These are phyloP conservation scores for Aspergillus heteromorphus DNA, from an alignment of 495 filamentous ascomycete species.

Conservation along the genomic window DNA sequence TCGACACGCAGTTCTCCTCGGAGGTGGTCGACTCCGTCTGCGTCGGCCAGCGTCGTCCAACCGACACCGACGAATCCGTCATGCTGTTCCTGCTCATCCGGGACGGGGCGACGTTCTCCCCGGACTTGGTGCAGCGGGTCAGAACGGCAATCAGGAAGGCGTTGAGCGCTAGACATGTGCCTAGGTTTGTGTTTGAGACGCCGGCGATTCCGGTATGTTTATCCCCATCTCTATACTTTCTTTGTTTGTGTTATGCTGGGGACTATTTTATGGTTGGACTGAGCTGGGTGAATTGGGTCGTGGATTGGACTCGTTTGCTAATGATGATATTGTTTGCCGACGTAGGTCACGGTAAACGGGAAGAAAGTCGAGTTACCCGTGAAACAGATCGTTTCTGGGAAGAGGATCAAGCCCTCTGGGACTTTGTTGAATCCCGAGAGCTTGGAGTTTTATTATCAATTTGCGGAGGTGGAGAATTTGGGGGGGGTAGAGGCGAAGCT, in stretches of 20 bases:
- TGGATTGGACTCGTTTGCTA: conserved; percentile 1
- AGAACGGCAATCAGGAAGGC: conserved; percentile 58
- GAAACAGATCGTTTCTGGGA: conserved; percentile 77
- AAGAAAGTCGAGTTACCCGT: conserved; percentile 85
- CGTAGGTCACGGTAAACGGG: conserved; percentile 70
- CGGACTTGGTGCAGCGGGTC: conserved; percentile 52
- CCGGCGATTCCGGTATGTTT: conserved; percentile 69
- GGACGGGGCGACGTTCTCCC: conserved; percentile 49
- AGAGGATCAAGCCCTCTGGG: conserved; percentile 66
- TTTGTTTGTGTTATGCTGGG: neutral
- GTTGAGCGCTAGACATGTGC: conserved; percentile 68
- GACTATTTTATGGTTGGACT: too few relatives aligned
- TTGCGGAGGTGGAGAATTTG: conserved; percentile 70
- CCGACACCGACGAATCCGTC: conserved; percentile 67
- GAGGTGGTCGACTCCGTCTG: conserved; percentile 63
- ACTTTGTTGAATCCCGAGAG: conserved; percentile 72
- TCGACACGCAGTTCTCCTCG: conserved; percentile 60
- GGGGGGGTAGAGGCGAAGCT: neutral
- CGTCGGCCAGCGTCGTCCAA: conserved; percentile 65
- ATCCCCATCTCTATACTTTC: conserved; percentile 3
- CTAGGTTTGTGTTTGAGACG: conserved; percentile 73
- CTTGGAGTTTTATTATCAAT: conserved; percentile 73
- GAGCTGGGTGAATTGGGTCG: neutral
- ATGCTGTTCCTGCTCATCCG: conserved; percentile 71
- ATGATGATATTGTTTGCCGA: neutral